Percentiles rank a stretch among this genome's conserved stretches.
Evolutionary conservation across 2,329 filamentous ascomycete genomes (phyloP).

Genomic region (Cladophialophora bantiana): DNA sequence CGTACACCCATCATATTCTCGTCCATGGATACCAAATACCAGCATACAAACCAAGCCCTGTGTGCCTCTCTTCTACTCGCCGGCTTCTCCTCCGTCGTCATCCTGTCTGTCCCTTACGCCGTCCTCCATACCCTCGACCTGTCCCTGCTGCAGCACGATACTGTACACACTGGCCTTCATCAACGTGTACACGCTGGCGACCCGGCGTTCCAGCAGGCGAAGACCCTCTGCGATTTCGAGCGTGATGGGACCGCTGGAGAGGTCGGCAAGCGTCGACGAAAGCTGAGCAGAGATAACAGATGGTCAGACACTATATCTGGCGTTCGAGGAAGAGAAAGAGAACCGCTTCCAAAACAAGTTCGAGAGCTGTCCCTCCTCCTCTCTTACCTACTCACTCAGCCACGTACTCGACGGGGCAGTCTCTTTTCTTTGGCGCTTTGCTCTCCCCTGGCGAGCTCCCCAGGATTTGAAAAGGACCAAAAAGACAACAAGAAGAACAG

Average conservation of each 20-base stretch:
- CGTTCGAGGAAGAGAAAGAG: not conserved
- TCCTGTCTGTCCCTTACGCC: conserved; percentile 15
- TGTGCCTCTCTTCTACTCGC: not conserved
- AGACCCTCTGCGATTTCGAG: conserved; percentile 82
- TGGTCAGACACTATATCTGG: not conserved
- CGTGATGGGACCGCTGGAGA: conserved; percentile 74
- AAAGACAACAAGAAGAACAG: too few species aligned
- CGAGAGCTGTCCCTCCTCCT: too few species aligned
- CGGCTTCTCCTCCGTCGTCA: conserved; percentile 9
- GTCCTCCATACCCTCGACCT: conserved; percentile 69
- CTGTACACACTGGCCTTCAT: conserved; percentile 98
- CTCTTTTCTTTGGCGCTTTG: too few species aligned
- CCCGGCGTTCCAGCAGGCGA: conserved; percentile 89
- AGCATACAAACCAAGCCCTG: not conserved
- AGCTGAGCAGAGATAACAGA: conserved; percentile 55
- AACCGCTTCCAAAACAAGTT: too few species aligned
- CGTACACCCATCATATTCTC: not conserved
- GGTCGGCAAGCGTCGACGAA: conserved; percentile 65
- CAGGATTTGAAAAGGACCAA: too few species aligned
- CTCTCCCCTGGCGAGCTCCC: too few species aligned
- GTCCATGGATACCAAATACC: not conserved
- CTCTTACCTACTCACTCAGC: too few species aligned
- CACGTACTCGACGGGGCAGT: too few species aligned
- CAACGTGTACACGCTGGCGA: conserved; percentile 90
- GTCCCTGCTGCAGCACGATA: conserved; percentile 91